Percentiles rank a stretch among this genome's conserved stretches.
Evolutionary conservation across 2,329 filamentous ascomycete genomes (phyloP).

Genomic region (Scedosporium aurantiacum): DNA sequence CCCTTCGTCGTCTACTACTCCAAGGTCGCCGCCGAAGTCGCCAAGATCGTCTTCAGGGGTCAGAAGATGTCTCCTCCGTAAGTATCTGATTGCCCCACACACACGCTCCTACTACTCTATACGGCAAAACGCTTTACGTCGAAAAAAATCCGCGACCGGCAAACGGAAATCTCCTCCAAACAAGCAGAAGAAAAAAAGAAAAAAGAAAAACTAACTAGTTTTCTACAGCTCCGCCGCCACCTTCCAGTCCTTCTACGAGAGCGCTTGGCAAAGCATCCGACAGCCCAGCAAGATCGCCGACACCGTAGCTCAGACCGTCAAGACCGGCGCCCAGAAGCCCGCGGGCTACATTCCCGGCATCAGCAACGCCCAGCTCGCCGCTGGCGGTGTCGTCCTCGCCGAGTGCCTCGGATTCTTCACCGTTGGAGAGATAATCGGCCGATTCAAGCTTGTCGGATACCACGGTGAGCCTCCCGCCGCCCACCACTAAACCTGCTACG

Average conservation of each 20-base stretch:
- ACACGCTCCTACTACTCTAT: neutral
- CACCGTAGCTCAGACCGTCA: conserved; percentile 44
- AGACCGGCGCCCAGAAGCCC: conserved; percentile 43
- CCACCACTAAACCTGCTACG: conserved; percentile 36
- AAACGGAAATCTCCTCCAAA: neutral
- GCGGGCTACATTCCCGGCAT: conserved; percentile 54
- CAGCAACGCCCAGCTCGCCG: conserved; percentile 56
- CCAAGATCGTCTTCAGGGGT: conserved; percentile 74
- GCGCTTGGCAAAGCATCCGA: conserved; percentile 56
- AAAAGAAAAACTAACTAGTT: neutral
- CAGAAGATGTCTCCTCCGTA: conserved; percentile 95
- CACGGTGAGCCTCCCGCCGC: conserved; percentile 52
- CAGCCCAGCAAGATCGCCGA: conserved; percentile 54
- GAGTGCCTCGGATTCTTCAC: conserved; percentile 97
- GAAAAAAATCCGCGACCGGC: neutral
- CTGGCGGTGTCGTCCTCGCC: conserved; percentile 67
- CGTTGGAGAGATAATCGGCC: conserved; percentile 90
- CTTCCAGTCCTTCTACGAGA: conserved; percentile 80
- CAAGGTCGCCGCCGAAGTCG: conserved; percentile 76
- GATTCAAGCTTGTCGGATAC: conserved; percentile 93
- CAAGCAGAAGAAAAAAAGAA: neutral
- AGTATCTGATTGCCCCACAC: conserved; percentile 28
- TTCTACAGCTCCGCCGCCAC: conserved; percentile 57
- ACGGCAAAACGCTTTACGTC: neutral
- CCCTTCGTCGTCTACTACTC: conserved; percentile 87